Evolutionary conservation across 768 basidiomycete genomes (phyloP).

Genomic region (Rossbeevera mucosa): DNA sequence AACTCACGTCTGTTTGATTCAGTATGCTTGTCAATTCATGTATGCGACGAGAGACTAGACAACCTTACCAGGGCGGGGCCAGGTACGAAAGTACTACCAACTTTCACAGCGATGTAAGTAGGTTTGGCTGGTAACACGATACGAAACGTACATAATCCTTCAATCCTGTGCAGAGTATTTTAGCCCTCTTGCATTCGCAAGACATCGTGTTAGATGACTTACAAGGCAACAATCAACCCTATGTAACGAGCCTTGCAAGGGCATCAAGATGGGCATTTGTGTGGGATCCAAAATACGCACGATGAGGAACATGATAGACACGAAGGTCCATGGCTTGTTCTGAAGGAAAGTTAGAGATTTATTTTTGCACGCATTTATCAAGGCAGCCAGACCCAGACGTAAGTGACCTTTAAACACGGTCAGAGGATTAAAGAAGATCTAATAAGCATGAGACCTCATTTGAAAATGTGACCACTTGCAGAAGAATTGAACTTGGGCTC

Average conservation of each 20-base stretch:
- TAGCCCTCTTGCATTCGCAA: background rate
- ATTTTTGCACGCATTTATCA: background rate
- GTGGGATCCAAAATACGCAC: conserved; percentile 5
- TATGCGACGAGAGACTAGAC: background rate
- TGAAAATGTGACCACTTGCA: conserved; percentile 13
- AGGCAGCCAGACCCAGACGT: conserved; percentile 19
- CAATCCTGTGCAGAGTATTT: conserved; percentile 1
- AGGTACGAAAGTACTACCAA: conserved; percentile 14
- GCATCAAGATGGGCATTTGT: background rate
- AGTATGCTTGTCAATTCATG: background rate
- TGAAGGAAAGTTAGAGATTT: conserved; percentile 1
- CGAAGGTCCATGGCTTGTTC: conserved; percentile 14
- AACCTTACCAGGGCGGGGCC: conserved; percentile 10
- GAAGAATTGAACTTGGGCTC: background rate
- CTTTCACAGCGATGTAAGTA: conserved; percentile 7
- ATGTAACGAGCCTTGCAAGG: conserved; percentile 15
- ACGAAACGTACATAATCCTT: conserved; percentile 8
- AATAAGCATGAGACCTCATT: conserved; percentile 10
- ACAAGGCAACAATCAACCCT: conserved; percentile 11
- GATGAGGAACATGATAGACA: conserved; percentile 11
- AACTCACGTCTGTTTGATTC: conserved; percentile 13
- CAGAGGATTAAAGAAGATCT: background rate
- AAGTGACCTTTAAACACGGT: conserved; percentile 9
- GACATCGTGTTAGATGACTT: background rate
- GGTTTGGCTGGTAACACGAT: background rate